Percentiles rank a stretch among this genome's conserved stretches.
phyloP scores from a whole-genome alignment of 192 early-diverging fungal genomes.

The Podila epigama region DNA sequence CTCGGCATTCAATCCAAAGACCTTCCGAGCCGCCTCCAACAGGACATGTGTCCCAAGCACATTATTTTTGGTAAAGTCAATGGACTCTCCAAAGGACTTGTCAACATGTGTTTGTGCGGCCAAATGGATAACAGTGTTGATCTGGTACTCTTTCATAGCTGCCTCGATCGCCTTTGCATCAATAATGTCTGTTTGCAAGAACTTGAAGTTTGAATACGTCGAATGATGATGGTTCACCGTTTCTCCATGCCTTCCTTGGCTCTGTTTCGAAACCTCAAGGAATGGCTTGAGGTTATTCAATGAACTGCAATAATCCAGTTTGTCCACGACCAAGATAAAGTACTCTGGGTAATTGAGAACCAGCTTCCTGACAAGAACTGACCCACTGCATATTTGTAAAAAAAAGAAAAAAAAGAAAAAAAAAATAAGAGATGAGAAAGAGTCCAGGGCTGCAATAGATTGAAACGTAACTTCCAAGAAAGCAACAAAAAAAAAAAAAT shows the following conservation, averaged over 20 bases:
- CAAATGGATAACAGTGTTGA: slow-evolving; percentile 79
- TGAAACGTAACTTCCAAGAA: neutral
- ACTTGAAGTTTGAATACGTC: slow-evolving; percentile 19
- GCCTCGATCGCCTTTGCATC: slow-evolving; percentile 68
- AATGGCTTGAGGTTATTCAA: slow-evolving; percentile 58
- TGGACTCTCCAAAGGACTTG: slow-evolving; percentile 85
- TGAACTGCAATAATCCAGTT: slow-evolving; percentile 82
- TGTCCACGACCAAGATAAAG: slow-evolving; percentile 72
- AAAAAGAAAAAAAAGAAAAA: neutral
- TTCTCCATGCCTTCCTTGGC: neutral
- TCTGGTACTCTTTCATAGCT: slow-evolving; percentile 68
- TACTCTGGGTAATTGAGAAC: slow-evolving; percentile 73
- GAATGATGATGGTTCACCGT: neutral
- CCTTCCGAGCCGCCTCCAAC: slow-evolving; percentile 69
- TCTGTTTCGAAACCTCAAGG: neutral
- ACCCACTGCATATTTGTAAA: slow-evolving; percentile 58
- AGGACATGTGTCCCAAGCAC: slow-evolving; percentile 84
- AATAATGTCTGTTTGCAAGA: slow-evolving; percentile 68
- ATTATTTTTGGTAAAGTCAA: slow-evolving; percentile 81
- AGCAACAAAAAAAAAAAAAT: neutral
- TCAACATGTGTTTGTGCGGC: slow-evolving; percentile 87
- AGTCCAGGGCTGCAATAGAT: neutral
- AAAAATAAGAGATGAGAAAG: neutral
- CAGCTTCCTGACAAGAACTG: slow-evolving; percentile 68
- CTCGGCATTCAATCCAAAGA: neutral